phyloP scores from a whole-genome alignment of 164 flowering plant species.

The Nymphaea thermarum region DNA sequence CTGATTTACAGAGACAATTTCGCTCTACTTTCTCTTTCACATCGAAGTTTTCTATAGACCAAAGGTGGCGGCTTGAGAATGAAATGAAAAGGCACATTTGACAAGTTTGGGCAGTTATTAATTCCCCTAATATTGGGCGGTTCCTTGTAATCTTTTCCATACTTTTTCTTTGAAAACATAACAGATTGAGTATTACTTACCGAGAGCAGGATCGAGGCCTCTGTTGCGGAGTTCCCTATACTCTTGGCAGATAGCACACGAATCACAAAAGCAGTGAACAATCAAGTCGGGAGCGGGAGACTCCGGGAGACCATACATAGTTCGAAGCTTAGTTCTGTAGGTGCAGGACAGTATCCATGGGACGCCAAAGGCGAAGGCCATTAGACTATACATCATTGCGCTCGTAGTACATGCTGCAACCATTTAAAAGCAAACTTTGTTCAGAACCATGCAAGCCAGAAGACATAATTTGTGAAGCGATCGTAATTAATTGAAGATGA shows the following conservation, averaged over 20 bases:
- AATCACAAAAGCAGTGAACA: slow-evolving; percentile 20
- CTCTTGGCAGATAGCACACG: slow-evolving; percentile 21
- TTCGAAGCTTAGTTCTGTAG: slow-evolving; percentile 24
- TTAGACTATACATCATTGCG: slow-evolving; percentile 13
- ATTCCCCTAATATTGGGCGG: too few relatives aligned
- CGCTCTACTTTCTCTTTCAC: not conserved
- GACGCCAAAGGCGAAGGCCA: slow-evolving; percentile 5
- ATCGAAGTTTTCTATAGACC: not conserved
- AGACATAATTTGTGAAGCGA: too few relatives aligned
- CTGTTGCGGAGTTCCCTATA: slow-evolving; percentile 13
- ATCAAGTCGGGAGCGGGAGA: slow-evolving; percentile 24
- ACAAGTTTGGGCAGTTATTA: too few relatives aligned
- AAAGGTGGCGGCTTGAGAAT: not conserved
- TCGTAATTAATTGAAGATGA: not conserved
- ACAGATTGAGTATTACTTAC: slow-evolving; percentile 5
- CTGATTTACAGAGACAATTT: too few relatives aligned
- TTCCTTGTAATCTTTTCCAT: too few relatives aligned
- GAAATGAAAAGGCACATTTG: too few relatives aligned
- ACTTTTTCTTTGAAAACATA: too few relatives aligned
- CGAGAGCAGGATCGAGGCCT: slow-evolving; percentile 27
- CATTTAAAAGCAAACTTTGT: not conserved
- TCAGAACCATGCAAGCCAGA: not conserved
- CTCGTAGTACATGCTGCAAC: slow-evolving; percentile 22
- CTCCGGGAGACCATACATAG: slow-evolving; percentile 17
- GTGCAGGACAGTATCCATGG: slow-evolving; percentile 26